Percentiles rank a stretch among this genome's conserved stretches.
Conservation (phyloP, 2,329 filamentous ascomycete species). For the Didymella lethalis region DNA sequence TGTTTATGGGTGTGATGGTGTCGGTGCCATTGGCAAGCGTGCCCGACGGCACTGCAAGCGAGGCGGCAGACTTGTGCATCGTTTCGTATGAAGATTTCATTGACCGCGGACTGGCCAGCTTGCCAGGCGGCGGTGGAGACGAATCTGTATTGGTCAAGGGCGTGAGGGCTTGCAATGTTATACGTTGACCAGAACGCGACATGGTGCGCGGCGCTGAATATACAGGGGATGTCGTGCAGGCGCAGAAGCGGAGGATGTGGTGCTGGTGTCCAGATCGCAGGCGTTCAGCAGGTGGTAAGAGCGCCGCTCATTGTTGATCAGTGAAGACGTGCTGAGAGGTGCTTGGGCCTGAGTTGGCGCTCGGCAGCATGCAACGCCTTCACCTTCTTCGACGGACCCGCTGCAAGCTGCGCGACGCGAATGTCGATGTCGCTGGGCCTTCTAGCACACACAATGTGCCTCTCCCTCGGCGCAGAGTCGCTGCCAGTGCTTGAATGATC, state of each 20-base stretch:
- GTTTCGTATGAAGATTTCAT: slow-evolving; percentile 50
- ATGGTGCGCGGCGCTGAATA: slow-evolving; percentile 67
- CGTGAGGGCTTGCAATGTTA: slow-evolving; percentile 64
- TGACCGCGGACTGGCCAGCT: slow-evolving; percentile 62
- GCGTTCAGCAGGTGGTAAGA: slow-evolving; percentile 73
- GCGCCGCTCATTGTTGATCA: slow-evolving; percentile 43
- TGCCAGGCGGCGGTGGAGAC: slow-evolving; percentile 66
- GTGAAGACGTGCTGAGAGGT: slow-evolving; percentile 33
- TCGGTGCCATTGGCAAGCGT: slow-evolving; percentile 55
- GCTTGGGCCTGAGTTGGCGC: slow-evolving; percentile 22
- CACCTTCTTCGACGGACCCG: slow-evolving; percentile 24
- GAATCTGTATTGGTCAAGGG: slow-evolving; percentile 72
- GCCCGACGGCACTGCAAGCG: slow-evolving; percentile 44
- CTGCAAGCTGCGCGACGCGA: slow-evolving; percentile 36
- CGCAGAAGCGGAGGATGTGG: slow-evolving; percentile 34
- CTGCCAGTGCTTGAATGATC: slow-evolving; percentile 75
- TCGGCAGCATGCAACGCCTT: slow-evolving; percentile 25
- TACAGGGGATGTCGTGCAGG: slow-evolving; percentile 58
- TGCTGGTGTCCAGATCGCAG: slow-evolving; percentile 70
- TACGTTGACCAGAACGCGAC: slow-evolving; percentile 63
- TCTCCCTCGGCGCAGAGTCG: slow-evolving; percentile 67
- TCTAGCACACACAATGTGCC: slow-evolving; percentile 46
- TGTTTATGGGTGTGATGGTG: slow-evolving; percentile 55
- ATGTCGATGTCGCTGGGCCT: slow-evolving; percentile 5
- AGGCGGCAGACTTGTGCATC: slow-evolving; percentile 43